Percentiles rank a stretch among this genome's conserved stretches.
Conservation (phyloP, 2,329 filamentous ascomycete genomes). For the Fusarium chlamydosporum region DNA sequence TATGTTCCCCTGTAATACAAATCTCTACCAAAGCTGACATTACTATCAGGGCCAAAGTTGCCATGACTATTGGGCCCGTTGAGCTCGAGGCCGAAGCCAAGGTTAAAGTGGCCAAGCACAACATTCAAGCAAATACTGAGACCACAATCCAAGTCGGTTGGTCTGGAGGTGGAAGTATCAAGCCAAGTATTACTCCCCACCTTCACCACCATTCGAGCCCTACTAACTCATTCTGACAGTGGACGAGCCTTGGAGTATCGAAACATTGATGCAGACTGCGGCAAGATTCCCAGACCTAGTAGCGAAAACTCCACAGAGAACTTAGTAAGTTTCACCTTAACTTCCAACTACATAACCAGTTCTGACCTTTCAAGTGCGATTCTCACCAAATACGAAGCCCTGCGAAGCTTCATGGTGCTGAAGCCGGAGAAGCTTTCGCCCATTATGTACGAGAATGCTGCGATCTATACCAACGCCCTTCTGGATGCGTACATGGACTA, state of each 20-base stretch:
- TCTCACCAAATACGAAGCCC: conserved; percentile 9
- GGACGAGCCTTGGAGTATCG: conserved; percentile 7
- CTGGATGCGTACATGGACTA: conserved; percentile 9
- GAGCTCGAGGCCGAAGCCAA: background rate
- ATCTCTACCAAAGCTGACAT: background rate
- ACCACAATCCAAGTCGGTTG: conserved; percentile 10
- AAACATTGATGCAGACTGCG: conserved; percentile 3
- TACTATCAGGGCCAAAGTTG: background rate
- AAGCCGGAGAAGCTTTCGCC: conserved; percentile 1
- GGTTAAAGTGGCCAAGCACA: background rate
- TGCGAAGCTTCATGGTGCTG: background rate
- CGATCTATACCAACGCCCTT: conserved; percentile 2
- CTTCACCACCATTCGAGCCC: background rate
- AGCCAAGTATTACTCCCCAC: background rate
- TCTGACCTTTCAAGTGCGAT: background rate
- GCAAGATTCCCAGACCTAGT: conserved; percentile 5
- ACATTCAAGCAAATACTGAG: background rate
- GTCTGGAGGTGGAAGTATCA: conserved; percentile 4
- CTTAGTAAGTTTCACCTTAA: background rate
- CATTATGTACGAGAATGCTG: conserved; percentile 7
- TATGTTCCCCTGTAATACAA: background rate
- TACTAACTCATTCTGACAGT: background rate
- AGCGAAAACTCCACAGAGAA: background rate
- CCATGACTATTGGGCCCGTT: background rate
- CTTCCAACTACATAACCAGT: background rate